Percentiles rank a stretch among this genome's conserved stretches.
Evolutionary conservation across 2,329 filamentous ascomycete species (phyloP).

Genomic region (Aspergillus sp.): DNA sequence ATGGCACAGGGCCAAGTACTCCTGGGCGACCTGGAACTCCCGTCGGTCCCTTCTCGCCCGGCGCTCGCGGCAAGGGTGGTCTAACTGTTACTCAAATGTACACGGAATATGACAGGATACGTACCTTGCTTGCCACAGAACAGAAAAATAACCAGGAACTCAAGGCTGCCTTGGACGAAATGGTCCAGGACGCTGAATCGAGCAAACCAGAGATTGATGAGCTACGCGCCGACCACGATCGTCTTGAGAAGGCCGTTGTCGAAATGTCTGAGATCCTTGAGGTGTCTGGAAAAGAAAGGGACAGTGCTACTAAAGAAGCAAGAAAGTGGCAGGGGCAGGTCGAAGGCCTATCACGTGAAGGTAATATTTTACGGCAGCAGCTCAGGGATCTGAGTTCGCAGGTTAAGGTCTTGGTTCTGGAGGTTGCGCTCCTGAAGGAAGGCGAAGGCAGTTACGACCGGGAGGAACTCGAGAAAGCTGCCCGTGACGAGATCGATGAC

Average conservation of each 20-base stretch:
- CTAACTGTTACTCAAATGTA: conserved; percentile 56
- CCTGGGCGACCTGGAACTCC: conserved; percentile 44
- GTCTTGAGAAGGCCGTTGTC: conserved; percentile 68
- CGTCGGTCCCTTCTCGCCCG: conserved; percentile 42
- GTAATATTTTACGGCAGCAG: conserved; percentile 72
- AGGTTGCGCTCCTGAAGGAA: conserved; percentile 65
- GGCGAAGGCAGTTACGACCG: conserved; percentile 70
- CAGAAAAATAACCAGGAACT: conserved; percentile 66
- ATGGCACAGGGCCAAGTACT: conserved; percentile 41
- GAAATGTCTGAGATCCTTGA: conserved; percentile 80
- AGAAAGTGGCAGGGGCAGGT: conserved; percentile 70
- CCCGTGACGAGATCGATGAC: conserved; percentile 65
- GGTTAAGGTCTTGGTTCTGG: conserved; percentile 81
- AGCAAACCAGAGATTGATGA: conserved; percentile 85
- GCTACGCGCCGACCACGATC: conserved; percentile 67
- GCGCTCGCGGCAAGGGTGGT: conserved; percentile 44
- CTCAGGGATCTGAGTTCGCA: conserved; percentile 83
- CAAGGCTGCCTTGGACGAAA: conserved; percentile 68
- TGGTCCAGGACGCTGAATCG: conserved; percentile 74
- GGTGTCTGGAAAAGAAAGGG: conserved; percentile 69
- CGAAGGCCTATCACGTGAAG: conserved; percentile 53
- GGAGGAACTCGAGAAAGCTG: conserved; percentile 65
- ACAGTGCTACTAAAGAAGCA: conserved; percentile 65
- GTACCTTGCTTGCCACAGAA: conserved; percentile 65
- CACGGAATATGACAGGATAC: conserved; percentile 50